phyloP scores from a whole-genome alignment of 164 flowering plant genomes.

The Chimonanthus praecox region DNA sequence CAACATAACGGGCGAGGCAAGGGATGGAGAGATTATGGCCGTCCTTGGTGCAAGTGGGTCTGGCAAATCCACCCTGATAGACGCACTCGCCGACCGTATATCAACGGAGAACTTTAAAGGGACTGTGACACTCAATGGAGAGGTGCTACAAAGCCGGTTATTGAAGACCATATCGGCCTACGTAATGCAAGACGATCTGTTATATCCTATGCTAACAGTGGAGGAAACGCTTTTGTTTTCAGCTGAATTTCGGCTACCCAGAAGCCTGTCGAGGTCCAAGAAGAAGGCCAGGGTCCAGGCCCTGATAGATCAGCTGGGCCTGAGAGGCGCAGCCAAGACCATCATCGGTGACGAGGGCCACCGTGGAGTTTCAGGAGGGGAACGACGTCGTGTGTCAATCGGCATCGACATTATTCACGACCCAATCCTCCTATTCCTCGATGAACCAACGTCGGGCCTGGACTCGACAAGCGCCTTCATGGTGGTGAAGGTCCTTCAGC shows the following conservation, averaged over 20 bases:
- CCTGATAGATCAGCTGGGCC: constrained; percentile 55
- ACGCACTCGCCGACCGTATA: constrained; percentile 80
- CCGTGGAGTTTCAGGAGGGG: constrained; percentile 68
- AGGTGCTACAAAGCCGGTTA: constrained; percentile 48
- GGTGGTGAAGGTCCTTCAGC: constrained; percentile 61
- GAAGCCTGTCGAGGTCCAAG: constrained; percentile 45
- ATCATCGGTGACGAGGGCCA: constrained; percentile 70
- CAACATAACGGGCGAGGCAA: constrained; percentile 72
- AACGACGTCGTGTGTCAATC: constrained; percentile 55
- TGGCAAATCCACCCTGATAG: constrained; percentile 90
- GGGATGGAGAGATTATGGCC: constrained; percentile 82
- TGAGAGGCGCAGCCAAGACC: constrained; percentile 47
- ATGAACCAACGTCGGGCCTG: constrained; percentile 66
- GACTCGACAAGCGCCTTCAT: constrained; percentile 66
- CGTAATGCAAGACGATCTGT: constrained; percentile 65
- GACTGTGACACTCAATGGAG: constrained; percentile 50
- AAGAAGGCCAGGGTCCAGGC: constrained; percentile 53
- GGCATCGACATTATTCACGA: constrained; percentile 68
- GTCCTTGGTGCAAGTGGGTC: constrained; percentile 93
- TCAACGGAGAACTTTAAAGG: constrained; percentile 68
- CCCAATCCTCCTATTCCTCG: constrained; percentile 54
- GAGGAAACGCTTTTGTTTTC: constrained; percentile 65
- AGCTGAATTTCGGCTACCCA: constrained; percentile 56
- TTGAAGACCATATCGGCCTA: constrained; percentile 66
- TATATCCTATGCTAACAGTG: constrained; percentile 59